Base-by-base conservation (phyloP, 169 alveolate species). In the Amoebophrya sp. region DNA sequence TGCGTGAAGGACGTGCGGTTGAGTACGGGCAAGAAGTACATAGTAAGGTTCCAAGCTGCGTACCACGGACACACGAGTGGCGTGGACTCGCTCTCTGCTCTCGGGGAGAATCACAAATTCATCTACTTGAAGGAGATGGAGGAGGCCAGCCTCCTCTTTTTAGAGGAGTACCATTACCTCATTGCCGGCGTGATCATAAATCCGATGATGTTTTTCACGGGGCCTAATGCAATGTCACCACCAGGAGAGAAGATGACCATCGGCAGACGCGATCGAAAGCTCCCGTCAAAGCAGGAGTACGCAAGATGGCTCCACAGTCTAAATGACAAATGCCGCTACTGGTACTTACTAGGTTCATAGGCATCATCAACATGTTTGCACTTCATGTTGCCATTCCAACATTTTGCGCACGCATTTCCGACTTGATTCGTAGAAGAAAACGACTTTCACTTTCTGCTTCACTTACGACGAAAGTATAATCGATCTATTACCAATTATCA, bases 191-290 rank as follows among this genome's bases (percentile, higher is more conserved):
- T 65, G 39, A 65, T 65, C 83, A 36, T 65, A 36, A 65, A 65
- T 36, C 83, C 83, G 36, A 65, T 65, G 83, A 65, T 65, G 83
- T 65, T 65, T 65, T 65, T 65, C 83, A 65, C 83, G 12, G 83
- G 83, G 2, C 36, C 33, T 36, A 65, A 65, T 36, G 83, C 83
- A 1, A 65, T 65, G 83, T 65, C 83, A 26, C 83, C 83, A 36
- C 83, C 83, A 1, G 83, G 83, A 26, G 83, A 65, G 26, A 65
- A 65, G 26, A 65, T 65, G 83, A 65, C 83, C 33, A 26, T 26
- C 38, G 83, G 83, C 18, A 65, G n/a, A 36, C 83, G 83, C 38
- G 2, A 1, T 36, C 2, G 83, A 10, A 6, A 29, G 36, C 83
- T 12, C 10, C 12, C 33, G 2, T 26, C 83, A 29, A 6, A 36